phyloP scores from a whole-genome alignment of 345 rosid species.

The Salix exigua region DNA sequence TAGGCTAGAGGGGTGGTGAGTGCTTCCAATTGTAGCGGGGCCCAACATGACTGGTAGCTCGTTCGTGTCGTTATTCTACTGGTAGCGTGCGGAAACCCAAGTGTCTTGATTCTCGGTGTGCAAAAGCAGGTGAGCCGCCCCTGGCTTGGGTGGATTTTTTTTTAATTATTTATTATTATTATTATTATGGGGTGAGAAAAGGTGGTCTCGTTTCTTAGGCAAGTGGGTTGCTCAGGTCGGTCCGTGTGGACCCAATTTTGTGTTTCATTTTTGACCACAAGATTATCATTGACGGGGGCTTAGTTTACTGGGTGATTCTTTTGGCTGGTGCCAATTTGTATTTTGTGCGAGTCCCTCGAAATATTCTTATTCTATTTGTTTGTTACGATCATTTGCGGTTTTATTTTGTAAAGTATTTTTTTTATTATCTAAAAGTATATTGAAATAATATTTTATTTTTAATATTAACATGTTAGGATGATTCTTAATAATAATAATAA shows the following conservation, averaged over 20 bases:
- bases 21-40: background rate
- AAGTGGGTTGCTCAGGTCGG: constrained; percentile 6
- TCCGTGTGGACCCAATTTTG: constrained; percentile 4
- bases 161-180: background rate
- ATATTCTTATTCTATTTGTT: background rate
- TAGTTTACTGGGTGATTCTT: background rate
- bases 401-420: too few species aligned
- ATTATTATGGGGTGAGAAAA: background rate
- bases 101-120: constrained; percentile 27
- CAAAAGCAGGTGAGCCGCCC: constrained; percentile 32
- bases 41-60: background rate
- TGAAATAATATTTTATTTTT: too few species aligned
- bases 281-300: background rate
- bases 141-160: background rate
- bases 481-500: too few species aligned
- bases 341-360: background rate
- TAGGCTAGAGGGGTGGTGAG: background rate
- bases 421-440: too few species aligned
- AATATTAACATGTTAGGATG: too few species aligned
- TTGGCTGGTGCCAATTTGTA: background rate
- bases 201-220: constrained; percentile 18
- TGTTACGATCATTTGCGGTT: too few species aligned
- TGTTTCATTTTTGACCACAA: background rate
- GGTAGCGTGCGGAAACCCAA: constrained; percentile 1
- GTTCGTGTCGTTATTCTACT: constrained; percentile 22